These are phyloP conservation scores for Porogramme epimiltina DNA, from an alignment of 1,284 basidiomycete genomes.

Conservation along the genomic window DNA sequence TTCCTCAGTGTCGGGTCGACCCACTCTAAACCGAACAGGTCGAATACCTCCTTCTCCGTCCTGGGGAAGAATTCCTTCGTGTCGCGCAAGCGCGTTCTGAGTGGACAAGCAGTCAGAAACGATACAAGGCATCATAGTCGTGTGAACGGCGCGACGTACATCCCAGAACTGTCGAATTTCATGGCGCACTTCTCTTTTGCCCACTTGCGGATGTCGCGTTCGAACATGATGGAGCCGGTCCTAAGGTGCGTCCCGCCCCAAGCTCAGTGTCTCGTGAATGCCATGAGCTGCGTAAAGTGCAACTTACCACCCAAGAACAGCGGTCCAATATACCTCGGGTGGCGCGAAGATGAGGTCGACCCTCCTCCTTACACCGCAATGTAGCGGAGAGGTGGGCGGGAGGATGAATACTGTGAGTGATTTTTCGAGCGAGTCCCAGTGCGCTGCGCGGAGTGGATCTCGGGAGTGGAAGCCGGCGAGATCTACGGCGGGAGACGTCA, in stretches of 20 bases:
- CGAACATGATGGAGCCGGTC: conserved; percentile 82
- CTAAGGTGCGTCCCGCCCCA: conserved; percentile 39
- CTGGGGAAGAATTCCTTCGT: conserved; percentile 58
- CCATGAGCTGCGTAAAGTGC: neutral
- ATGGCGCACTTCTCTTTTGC: conserved; percentile 66
- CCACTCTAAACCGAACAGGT: conserved; percentile 66
- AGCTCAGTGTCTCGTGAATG: no score
- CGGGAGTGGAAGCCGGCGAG: conserved; percentile 58
- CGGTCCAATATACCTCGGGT: conserved; percentile 74
- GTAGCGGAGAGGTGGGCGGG: conserved; percentile 37
- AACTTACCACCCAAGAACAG: conserved; percentile 74
- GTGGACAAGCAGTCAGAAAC: neutral
- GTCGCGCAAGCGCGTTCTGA: conserved; percentile 64
- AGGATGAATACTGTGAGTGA: conserved; percentile 68
- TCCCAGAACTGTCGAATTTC: conserved; percentile 80
- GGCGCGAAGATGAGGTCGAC: conserved; percentile 77
- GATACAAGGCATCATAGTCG: no score
- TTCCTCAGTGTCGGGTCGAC: conserved; percentile 71
- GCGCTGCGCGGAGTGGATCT: conserved; percentile 51
- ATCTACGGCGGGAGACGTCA: conserved; percentile 37
- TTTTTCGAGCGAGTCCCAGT: conserved; percentile 73
- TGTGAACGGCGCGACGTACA: conserved; percentile 50
- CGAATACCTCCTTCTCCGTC: conserved; percentile 72
- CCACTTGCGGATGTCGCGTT: conserved; percentile 75
- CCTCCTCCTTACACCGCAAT: conserved; percentile 50